Evolutionary conservation across 768 basidiomycete species (phyloP).

Genomic region (Pulveroboletus sp.): DNA sequence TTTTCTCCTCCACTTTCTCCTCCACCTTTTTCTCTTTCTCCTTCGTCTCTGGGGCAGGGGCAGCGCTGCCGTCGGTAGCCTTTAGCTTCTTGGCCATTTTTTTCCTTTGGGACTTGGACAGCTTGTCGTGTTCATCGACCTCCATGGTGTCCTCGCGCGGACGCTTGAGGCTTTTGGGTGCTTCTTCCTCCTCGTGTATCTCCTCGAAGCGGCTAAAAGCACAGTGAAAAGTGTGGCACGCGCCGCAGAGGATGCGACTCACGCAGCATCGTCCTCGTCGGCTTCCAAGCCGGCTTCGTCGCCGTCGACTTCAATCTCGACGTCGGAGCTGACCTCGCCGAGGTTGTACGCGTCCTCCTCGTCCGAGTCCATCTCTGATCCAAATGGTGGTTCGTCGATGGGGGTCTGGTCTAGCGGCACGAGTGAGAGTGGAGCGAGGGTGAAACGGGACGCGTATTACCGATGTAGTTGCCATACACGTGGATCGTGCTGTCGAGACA

Average conservation of each 20-base stretch:
- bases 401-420: slow-evolving; percentile 48
- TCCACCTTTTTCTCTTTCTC: slow-evolving; percentile 48
- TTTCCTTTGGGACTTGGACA: slow-evolving; percentile 58
- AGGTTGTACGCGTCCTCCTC: slow-evolving; percentile 59
- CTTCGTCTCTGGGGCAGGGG: slow-evolving; percentile 24
- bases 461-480: slow-evolving; percentile 82
- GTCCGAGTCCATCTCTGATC: slow-evolving; percentile 45
- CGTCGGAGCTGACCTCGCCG: slow-evolving; percentile 79
- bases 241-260: slow-evolving; percentile 28
- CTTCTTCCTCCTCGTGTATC: slow-evolving; percentile 38
- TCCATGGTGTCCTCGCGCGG: slow-evolving; percentile 58
- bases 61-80: slow-evolving; percentile 48
- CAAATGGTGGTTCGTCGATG: slow-evolving; percentile 47
- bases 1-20: slow-evolving; percentile 59
- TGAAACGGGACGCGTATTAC: slow-evolving; percentile 33
- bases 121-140: slow-evolving; percentile 35
- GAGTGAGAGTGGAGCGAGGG: neutral
- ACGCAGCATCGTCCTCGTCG: slow-evolving; percentile 36
- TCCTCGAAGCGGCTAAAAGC: slow-evolving; percentile 66
- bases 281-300: slow-evolving; percentile 58
- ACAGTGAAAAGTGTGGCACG: neutral
- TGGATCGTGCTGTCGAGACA: slow-evolving; percentile 53
- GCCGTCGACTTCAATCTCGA: slow-evolving; percentile 70
- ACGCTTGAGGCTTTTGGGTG: slow-evolving; percentile 58
- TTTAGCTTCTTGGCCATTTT: slow-evolving; percentile 70